Evolutionary conservation across 331 rosid genomes (phyloP), one percentile per base, ranked within the genome.

Genomic region (Rosa hybrid): DNA sequence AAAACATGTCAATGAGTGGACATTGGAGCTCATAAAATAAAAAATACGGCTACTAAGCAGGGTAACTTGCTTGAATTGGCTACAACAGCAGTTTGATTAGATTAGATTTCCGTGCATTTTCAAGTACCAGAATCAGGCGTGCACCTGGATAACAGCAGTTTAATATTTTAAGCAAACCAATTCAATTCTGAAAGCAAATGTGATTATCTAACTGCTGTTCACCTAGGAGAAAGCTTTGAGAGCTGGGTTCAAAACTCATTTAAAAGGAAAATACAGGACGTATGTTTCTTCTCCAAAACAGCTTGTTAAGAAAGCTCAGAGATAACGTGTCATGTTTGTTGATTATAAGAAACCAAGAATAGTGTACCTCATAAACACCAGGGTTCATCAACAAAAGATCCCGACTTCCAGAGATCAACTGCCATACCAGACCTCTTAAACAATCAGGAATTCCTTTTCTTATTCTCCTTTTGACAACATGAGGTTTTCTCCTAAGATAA

Each of bases 401-500:
- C 67, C 97, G 91, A 83, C 99, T 93, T 85, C 97, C 99, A 72
- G 99, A 95, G 82, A 95, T 93, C 89, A 95, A 84, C 88, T 95
- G 99, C 99, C 99, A 95, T 41, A 95, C 99, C 63, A 95, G 96
- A 51, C 99, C 99, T 77, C 98, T 88, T 85, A 95, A 89, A 87
- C 99, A 95, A 91, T 95, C 99, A 53, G 99, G 99, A 86, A 95
- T 95, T 78, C 99, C 99, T 91, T 95, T 93, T 85, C 98, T 91
- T 81, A 95, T 93, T 23, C 99, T 97, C 88, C 99, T 87, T 87
- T 88, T 90, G 78, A 95, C 98, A 80, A 95, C 96, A 74, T 95
- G 85, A 82, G 92, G 97, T 84, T 93, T 95, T 88, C 90, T 89
- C 85, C 98, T 90, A 62, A 85, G 81, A 86, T 93, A 93, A 83